Evolutionary conservation across 2,329 filamentous ascomycete species (phyloP).

Genomic region (Elsinoe fawcettii): DNA sequence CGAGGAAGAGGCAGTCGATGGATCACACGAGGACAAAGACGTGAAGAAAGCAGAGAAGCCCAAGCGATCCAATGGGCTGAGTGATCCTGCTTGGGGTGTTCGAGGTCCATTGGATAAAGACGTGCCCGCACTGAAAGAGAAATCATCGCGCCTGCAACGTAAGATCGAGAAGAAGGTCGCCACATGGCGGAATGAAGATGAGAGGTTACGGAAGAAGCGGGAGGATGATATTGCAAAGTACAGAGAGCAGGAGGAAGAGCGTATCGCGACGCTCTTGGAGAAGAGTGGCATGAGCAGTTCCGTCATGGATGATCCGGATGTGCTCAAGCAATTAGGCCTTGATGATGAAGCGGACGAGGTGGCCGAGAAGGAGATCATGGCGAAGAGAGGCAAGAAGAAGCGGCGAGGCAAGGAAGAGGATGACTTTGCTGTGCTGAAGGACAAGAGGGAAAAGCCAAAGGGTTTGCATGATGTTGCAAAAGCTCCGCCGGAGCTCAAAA

Average conservation of each 20-base stretch:
- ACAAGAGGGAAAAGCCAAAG: slow-evolving; percentile 50
- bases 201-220: slow-evolving; percentile 50
- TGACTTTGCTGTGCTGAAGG: slow-evolving; percentile 68
- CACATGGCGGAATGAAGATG: slow-evolving; percentile 6
- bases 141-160: slow-evolving; percentile 30
- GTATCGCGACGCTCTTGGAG: slow-evolving; percentile 50
- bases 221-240: slow-evolving; percentile 54
- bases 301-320: slow-evolving; percentile 47
- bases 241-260: slow-evolving; percentile 69
- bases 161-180: slow-evolving; percentile 41
- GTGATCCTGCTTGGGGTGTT: slow-evolving; percentile 14
- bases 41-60: slow-evolving; percentile 3
- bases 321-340: slow-evolving; percentile 51
- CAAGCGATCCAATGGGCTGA: slow-evolving; percentile 19
- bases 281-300: slow-evolving; percentile 25
- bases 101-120: slow-evolving; percentile 19
- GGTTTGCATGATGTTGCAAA: slow-evolving; percentile 54
- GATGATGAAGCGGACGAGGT: slow-evolving; percentile 63
- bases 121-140: neutral
- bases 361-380: slow-evolving; percentile 55
- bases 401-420: slow-evolving; percentile 45
- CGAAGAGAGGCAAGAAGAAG: slow-evolving; percentile 40
- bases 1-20: slow-evolving; percentile 20
- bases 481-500: slow-evolving; percentile 66
- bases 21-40: slow-evolving; percentile 16